A percentile compares a stretch with the other conserved stretches of the same genome.
Conservation (phyloP, 1,284 basidiomycete genomes). For the Heterobasidion irregulare region DNA sequence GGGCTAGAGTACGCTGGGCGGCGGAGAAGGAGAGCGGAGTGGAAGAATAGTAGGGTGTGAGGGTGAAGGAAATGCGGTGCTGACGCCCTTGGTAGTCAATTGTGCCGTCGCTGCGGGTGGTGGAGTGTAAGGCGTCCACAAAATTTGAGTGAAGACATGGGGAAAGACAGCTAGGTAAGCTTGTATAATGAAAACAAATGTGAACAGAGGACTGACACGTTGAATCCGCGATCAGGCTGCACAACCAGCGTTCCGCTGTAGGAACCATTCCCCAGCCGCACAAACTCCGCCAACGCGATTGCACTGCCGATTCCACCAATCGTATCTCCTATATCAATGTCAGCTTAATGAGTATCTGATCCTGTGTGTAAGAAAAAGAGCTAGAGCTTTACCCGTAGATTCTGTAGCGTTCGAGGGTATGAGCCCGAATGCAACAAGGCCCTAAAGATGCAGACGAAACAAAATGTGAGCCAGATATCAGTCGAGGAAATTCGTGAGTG, state of each 20-base stretch:
- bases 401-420: conserved; percentile 29
- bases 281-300: conserved; percentile 25
- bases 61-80: conserved; percentile 48
- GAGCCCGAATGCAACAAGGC: conserved; percentile 27
- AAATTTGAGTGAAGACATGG: neutral
- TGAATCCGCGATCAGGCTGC: conserved; percentile 42
- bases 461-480: neutral
- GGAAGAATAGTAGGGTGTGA: conserved; percentile 46
- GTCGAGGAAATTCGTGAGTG: neutral
- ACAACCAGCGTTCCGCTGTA: conserved; percentile 34
- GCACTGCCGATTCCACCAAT: conserved; percentile 29
- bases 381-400: conserved; percentile 19
- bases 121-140: no score
- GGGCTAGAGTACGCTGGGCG: conserved; percentile 43
- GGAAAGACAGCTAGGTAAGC: neutral
- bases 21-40: conserved; percentile 38
- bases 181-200: neutral
- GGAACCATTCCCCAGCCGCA: conserved; percentile 16
- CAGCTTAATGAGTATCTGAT: neutral
- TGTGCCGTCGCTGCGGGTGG: conserved; percentile 30
- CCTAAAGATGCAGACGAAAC: conserved; percentile 15
- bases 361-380: neutral
- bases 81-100: conserved; percentile 55
- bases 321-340: conserved; percentile 21
- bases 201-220: conserved; percentile 20